Evolutionary conservation across 371 early-diverging fungal genomes (phyloP).

Genomic region (Parasitella parasitica): DNA sequence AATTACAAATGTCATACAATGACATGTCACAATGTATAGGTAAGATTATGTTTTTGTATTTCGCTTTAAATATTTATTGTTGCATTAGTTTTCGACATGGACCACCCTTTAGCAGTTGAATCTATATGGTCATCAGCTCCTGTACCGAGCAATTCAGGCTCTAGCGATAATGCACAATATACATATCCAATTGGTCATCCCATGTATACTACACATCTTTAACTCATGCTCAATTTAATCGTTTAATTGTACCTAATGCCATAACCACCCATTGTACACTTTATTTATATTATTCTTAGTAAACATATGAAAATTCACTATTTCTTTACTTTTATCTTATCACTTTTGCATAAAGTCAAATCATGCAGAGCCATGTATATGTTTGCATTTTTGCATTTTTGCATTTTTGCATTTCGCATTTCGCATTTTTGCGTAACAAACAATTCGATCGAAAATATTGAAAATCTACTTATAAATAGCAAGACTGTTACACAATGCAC

Average conservation of each 20-base stretch:
- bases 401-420: neutral
- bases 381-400: neutral
- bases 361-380: too few species aligned
- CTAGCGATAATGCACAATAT: neutral
- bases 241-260: neutral
- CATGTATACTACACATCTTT: neutral
- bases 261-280: neutral
- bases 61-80: neutral
- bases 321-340: too few species aligned
- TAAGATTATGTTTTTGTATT: neutral
- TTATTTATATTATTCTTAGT: neutral
- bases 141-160: neutral
- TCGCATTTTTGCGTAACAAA: neutral
- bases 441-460: too few species aligned
- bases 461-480: neutral
- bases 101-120: neutral
- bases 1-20: neutral
- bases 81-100: neutral
- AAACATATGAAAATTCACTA: too few species aligned
- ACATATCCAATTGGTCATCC: neutral
- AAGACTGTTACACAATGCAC: neutral
- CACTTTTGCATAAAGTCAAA: neutral
- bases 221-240: neutral
- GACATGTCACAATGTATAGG: neutral
- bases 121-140: neutral